These are phyloP conservation scores for Nectriaceae sp. DNA, from an alignment of 2,329 filamentous ascomycete genomes.

Conservation along the genomic window DNA sequence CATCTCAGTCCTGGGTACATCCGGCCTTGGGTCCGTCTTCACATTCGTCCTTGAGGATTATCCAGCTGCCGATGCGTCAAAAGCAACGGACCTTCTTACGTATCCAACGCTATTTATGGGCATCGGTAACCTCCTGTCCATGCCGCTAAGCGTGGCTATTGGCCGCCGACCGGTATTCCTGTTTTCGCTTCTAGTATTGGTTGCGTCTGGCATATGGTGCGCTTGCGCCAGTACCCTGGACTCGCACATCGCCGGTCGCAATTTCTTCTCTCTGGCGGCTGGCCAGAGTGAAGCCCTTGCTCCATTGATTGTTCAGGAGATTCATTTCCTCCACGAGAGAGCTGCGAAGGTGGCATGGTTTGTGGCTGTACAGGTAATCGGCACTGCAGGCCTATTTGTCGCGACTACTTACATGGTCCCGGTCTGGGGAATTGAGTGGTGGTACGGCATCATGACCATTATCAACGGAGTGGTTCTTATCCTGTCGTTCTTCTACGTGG, in stretches of 20 bases:
- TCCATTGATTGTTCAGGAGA: constrained; percentile 24
- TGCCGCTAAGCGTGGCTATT: constrained; percentile 35
- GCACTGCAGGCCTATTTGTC: constrained; percentile 18
- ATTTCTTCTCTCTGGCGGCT: constrained; percentile 32
- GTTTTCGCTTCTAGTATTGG: constrained; percentile 27
- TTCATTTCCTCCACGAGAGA: constrained; percentile 24
- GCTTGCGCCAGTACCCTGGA: neutral
- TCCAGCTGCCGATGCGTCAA: constrained; percentile 16
- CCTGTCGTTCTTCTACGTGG: constrained; percentile 15
- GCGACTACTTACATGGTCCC: constrained; percentile 21
- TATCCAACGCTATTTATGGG: constrained; percentile 31
- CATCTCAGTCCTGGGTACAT: constrained; percentile 14
- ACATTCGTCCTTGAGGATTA: constrained; percentile 17
- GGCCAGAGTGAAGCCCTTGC: constrained; percentile 33
- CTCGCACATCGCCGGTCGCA: constrained; percentile 25
- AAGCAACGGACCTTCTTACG: constrained; percentile 31
- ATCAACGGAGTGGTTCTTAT: constrained; percentile 12
- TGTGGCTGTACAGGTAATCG: constrained; percentile 15
- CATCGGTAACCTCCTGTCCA: constrained; percentile 32
- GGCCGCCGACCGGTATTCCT: constrained; percentile 35
- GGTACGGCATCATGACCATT: constrained; percentile 23
- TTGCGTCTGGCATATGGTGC: constrained; percentile 23
- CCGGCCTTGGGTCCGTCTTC: constrained; percentile 3
- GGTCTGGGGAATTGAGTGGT: constrained; percentile 16
- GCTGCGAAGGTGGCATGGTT: constrained; percentile 16